A percentile compares a stretch with the other conserved stretches of the same genome.
Conservation (phyloP, 495 filamentous ascomycete species). For the Penicillium simplicissimum region DNA sequence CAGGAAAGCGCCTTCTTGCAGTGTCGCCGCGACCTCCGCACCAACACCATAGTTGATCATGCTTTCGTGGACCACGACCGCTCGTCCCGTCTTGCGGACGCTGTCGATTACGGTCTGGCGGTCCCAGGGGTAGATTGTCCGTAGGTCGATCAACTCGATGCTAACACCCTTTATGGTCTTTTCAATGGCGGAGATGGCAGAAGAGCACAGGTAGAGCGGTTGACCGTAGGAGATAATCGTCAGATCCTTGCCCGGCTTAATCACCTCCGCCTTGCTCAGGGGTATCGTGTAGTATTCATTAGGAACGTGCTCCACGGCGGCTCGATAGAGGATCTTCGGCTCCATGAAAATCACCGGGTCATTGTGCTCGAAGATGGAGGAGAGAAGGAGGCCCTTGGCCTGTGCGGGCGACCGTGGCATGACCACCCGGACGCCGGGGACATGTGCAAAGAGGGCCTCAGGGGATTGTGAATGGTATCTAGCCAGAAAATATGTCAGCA, state of each 20-base stretch:
- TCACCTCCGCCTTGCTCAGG: slow-evolving; percentile 82
- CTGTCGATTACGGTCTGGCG: slow-evolving; percentile 78
- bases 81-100: slow-evolving; percentile 86
- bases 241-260: slow-evolving; percentile 81
- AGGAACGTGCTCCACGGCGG: slow-evolving; percentile 93
- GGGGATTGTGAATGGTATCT: slow-evolving; percentile 94
- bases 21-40: slow-evolving; percentile 88
- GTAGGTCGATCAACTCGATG: slow-evolving; percentile 86
- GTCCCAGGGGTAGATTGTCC: slow-evolving; percentile 96
- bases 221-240: slow-evolving; percentile 92
- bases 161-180: slow-evolving; percentile 70
- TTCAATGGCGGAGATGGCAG: slow-evolving; percentile 79
- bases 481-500: slow-evolving; percentile 12
- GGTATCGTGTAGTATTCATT: slow-evolving; percentile 79
- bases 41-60: slow-evolving; percentile 95
- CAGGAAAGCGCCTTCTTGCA: slow-evolving; percentile 87
- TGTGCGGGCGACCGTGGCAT: slow-evolving; percentile 88
- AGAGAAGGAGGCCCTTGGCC: slow-evolving; percentile 85
- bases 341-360: slow-evolving; percentile 97
- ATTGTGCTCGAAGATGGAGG: slow-evolving; percentile 73
- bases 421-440: slow-evolving; percentile 86
- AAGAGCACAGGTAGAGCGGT: slow-evolving; percentile 82
- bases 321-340: slow-evolving; percentile 92
- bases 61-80: slow-evolving; percentile 91
- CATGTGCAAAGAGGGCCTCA: slow-evolving; percentile 87